These are phyloP conservation scores for Populus simonii DNA, from an alignment of 345 rosid species.

Conservation along the genomic window DNA sequence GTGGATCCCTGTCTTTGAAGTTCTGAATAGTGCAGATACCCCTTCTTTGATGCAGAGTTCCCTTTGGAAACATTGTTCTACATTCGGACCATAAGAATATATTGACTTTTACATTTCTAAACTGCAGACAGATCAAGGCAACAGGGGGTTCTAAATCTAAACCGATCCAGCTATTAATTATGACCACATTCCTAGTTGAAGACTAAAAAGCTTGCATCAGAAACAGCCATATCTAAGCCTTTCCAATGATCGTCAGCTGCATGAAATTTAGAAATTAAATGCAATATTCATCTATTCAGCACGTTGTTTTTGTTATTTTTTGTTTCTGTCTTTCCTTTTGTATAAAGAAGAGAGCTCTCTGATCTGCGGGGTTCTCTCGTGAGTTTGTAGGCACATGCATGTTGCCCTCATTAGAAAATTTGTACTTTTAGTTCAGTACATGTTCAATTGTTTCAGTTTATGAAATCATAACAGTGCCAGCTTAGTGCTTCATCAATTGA, in stretches of 20 bases:
- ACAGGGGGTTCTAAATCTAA: too few relatives aligned
- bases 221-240: too few relatives aligned
- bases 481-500: too few relatives aligned
- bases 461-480: too few relatives aligned
- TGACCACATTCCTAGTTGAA: too few relatives aligned
- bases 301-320: not conserved
- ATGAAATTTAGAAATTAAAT: not conserved
- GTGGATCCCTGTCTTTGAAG: not conserved
- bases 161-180: too few relatives aligned
- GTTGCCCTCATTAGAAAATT: not conserved
- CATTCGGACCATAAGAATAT: too few relatives aligned
- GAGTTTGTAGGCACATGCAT: not conserved
- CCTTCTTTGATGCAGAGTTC: not conserved
- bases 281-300: not conserved
- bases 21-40: not conserved
- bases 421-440: too few relatives aligned
- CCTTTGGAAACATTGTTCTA: not conserved
- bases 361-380: not conserved
- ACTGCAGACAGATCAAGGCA: not conserved
- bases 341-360: slow-evolving; percentile 15
- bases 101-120: not conserved
- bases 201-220: too few relatives aligned
- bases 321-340: not conserved
- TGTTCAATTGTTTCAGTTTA: too few relatives aligned
- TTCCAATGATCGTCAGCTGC: not conserved